Base-by-base conservation (phyloP, 1,284 basidiomycete species). In the Phenoliferia sp. region DNA sequence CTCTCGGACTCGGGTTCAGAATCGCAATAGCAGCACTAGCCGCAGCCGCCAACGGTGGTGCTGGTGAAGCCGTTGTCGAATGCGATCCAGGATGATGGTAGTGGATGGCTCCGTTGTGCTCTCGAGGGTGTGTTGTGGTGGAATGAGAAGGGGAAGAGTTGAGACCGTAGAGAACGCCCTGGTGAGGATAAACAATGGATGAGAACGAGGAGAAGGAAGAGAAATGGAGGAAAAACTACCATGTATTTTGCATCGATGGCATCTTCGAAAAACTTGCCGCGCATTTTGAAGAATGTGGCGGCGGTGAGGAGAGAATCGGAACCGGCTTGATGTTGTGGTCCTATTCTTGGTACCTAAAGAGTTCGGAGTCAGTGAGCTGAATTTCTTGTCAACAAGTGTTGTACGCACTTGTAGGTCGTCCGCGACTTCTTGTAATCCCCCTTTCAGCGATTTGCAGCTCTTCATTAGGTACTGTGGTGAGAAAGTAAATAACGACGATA, bases 281-380 rank as follows among this genome's bases (percentile, higher is more conserved):
- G 87, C 85, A 97, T 92, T 80, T 94, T 91, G 88, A 98, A 98
- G 81, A 97, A 98, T 0, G 92, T 92, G 7, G 88, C 87, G 2
- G 93, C 88, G 17, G 94, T 98, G 62, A 99, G 85, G 39, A 98
- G 87, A 28, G 90, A 92, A 79, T 99, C 96, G 33, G 92, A 94
- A 26, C 96, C 95, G 17, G 95, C 94, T 82, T 97, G 94, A 79
- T 97, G 94, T 67, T 94, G 91, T 26, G 88, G 87, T 3, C 94
- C 94, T 78, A 96, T 91, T 64, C 94, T 87, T 80, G 88, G 84
- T 34, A 95, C 89, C 90, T 92, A 76, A 22, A 5, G 12, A 4
- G 3, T 22, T 0, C 35, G 7, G 35, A 12, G 29, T 34, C 44
- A 17, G 3, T 17, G 26, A 29, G 16, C 31, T n/a, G 2, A n/a